These are phyloP conservation scores for Papilionanthe hybrid DNA, from an alignment of 116 monocot species.

Conservation along the genomic window DNA sequence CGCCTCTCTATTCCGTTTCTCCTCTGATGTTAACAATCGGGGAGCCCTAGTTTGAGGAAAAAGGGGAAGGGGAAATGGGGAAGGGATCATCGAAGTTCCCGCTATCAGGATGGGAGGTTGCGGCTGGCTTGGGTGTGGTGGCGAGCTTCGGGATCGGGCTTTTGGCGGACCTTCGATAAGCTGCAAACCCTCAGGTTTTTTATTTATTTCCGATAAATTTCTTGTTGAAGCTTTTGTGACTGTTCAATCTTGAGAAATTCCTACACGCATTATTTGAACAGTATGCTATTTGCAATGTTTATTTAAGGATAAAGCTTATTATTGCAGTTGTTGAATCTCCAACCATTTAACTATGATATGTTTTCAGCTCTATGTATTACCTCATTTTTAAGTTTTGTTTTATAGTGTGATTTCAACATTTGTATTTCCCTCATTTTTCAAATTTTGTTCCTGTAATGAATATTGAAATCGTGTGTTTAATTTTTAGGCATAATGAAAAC, in stretches of 20 bases:
- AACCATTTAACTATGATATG: too few species aligned
- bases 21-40: slow-evolving; percentile 8
- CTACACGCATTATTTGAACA: background rate
- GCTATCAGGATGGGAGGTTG: slow-evolving; percentile 41
- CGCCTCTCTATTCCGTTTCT: background rate
- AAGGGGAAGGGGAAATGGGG: slow-evolving; percentile 16
- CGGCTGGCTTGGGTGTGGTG: slow-evolving; percentile 43
- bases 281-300: background rate
- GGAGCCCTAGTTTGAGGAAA: too few species aligned
- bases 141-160: slow-evolving; percentile 55
- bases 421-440: too few species aligned
- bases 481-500: too few species aligned
- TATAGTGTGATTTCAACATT: too few species aligned
- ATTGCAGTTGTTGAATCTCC: background rate
- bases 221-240: background rate
- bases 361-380: too few species aligned
- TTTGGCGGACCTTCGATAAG: slow-evolving; percentile 56
- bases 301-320: background rate
- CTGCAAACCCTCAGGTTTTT: slow-evolving; percentile 67
- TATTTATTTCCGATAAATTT: background rate
- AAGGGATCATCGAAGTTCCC: slow-evolving; percentile 28
- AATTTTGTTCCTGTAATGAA: too few species aligned
- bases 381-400: too few species aligned
- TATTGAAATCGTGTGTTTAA: too few species aligned
- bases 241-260: background rate